Conservation (phyloP, 2,329 filamentous ascomycete species). For the Sporothrix curviconia region DNA sequence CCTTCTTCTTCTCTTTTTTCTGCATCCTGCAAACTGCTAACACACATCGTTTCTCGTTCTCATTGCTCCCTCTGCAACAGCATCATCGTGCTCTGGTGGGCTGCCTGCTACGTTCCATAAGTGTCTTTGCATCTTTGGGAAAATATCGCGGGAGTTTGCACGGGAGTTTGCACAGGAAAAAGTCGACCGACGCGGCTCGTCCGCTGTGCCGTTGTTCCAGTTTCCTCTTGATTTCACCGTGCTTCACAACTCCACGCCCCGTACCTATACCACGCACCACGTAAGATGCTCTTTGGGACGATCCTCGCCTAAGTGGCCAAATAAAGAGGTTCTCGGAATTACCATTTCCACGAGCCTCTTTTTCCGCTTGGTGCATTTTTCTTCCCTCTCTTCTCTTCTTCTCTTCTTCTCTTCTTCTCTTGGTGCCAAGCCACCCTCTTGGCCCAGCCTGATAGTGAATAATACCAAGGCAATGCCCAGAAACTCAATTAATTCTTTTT, state of each 20-base stretch:
- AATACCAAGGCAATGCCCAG: not conserved
- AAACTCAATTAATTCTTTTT: not conserved
- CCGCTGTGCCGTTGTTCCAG: not conserved
- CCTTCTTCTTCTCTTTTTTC: no score
- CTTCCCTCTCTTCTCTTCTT: not conserved
- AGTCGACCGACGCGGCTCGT: slow-evolving; percentile 4
- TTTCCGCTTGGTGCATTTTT: not conserved
- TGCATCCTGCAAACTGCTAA: no score
- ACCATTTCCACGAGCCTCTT: not conserved
- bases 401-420: not conserved
- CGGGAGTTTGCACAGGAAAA: no score
- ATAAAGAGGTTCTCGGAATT: not conserved
- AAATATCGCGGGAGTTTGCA: slow-evolving; percentile 7
- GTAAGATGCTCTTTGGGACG: no score
- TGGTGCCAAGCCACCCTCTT: not conserved
- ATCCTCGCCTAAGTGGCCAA: slow-evolving; percentile 5
- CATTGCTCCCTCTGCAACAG: no score
- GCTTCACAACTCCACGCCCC: not conserved
- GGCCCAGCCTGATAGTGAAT: not conserved
- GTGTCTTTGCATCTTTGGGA: not conserved
- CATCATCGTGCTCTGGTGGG: no score
- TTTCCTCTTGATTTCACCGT: not conserved
- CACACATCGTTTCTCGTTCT: no score
- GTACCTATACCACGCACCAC: slow-evolving; percentile 3
- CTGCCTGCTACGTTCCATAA: no score